Conservation (phyloP, 2,329 filamentous ascomycete genomes). For the Arthrobotrys iridis region DNA sequence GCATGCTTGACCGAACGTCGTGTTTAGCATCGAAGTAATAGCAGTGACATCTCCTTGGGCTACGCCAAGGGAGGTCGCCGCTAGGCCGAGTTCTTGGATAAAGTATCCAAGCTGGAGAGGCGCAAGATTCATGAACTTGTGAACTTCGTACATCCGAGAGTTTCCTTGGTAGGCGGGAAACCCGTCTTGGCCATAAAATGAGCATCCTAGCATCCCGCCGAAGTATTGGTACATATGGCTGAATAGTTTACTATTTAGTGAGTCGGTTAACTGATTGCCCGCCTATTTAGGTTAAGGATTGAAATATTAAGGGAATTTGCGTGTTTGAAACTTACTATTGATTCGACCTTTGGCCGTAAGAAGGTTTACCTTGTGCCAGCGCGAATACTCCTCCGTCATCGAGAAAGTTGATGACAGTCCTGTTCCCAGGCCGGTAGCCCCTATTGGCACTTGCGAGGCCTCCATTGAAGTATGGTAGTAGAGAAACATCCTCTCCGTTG, state of each 20-base stretch:
- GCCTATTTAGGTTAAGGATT: neutral
- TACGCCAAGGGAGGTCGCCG: conserved; percentile 70
- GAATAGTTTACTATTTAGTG: conserved; percentile 65
- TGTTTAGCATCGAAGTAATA: conserved; percentile 66
- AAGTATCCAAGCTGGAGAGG: conserved; percentile 69
- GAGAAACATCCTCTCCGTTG: conserved; percentile 67
- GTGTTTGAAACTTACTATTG: conserved; percentile 66
- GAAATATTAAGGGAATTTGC: neutral
- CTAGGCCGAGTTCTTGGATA: conserved; percentile 69
- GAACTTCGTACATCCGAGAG: conserved; percentile 66
- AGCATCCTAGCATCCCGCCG: conserved; percentile 69
- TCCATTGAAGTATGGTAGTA: conserved; percentile 71
- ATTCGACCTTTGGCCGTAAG: conserved; percentile 65
- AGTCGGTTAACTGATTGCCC: neutral
- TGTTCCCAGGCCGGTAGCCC: conserved; percentile 58
- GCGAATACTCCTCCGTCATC: conserved; percentile 70
- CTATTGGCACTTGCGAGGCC: conserved; percentile 67
- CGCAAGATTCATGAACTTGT: conserved; percentile 71
- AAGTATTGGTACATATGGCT: conserved; percentile 73
- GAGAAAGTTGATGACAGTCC: conserved; percentile 70
- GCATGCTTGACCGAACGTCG: conserved; percentile 68
- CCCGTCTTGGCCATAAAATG: conserved; percentile 65
- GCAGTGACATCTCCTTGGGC: conserved; percentile 65
- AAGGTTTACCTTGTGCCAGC: conserved; percentile 68
- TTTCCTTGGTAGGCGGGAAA: conserved; percentile 66